Evolutionary conservation across 1,139 yeast genomes (phyloP), one percentile per base, ranked within the genome.

Genomic region (Maudiozyma humilis): DNA sequence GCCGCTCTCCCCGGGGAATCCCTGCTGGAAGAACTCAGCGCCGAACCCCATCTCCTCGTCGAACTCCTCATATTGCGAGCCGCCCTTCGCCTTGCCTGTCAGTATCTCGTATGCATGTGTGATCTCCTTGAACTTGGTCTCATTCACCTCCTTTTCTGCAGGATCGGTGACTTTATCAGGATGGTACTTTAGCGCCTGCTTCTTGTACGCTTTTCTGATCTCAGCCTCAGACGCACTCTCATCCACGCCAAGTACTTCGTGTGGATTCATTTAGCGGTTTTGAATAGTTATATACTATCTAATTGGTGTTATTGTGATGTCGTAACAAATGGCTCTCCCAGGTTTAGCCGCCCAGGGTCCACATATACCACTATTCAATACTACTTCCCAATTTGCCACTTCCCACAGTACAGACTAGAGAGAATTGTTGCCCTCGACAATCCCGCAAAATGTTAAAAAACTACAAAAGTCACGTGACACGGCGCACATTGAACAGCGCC

Each of bases 161-260:
- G 75, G 78, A 50, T 79, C 88, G 0, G 75, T 64, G 1, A 76
- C 89, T 60, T 86, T 86, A 60, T 86, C 95, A 0, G 95, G 95
- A 60, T 86, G 95, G 57, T 78, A 75, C 45, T 70, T 68, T 43
- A 86, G 70, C 12, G 95, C 95, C 44, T 82, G 71, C 51, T 76
- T 79, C 51, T 88, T 72, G 64, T 83, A 86, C 1, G 95, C 91
- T 62, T 75, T 78, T 53, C 82, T 79, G 57, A 86, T 82, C 50
- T 85, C 94, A 4, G 68, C 65, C 33, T 74, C 63, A 2, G 82
- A 66, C 6, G 95, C 93, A 18, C 76, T 70, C 16, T 73, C 62
- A 8, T 74, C 74, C 8, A 86, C 76, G 36, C 86, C 93, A 25
- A 86, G 72, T 6, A 84, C 68, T 47, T 75, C 87, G 62, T 85